Evolutionary conservation across 768 basidiomycete genomes (phyloP).

Genomic region (Lactarius akahatsu): DNA sequence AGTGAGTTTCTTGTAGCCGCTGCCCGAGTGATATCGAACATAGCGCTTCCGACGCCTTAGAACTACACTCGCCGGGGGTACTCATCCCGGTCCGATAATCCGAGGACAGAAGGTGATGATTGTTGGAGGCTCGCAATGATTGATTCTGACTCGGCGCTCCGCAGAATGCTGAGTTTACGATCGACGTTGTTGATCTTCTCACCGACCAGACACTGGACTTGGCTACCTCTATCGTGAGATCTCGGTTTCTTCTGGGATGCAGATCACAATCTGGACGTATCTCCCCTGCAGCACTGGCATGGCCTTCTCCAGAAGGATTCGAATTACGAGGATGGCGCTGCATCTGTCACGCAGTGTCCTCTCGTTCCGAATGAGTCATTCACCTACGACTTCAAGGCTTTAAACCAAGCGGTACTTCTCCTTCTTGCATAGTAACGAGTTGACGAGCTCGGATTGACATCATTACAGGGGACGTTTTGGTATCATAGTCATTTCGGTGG

Average conservation of each 20-base stretch:
- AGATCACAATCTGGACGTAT: background rate
- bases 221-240: slow-evolving; percentile 16
- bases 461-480: slow-evolving; percentile 36
- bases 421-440: background rate
- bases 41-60: background rate
- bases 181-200: slow-evolving; percentile 9
- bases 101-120: slow-evolving; percentile 15
- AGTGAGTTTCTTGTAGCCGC: slow-evolving; percentile 5
- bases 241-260: background rate
- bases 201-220: slow-evolving; percentile 10
- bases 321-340: slow-evolving; percentile 28
- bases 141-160: background rate
- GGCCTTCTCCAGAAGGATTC: slow-evolving; percentile 30
- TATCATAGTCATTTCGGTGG: slow-evolving; percentile 45
- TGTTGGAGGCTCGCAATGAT: no score
- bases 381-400: slow-evolving; percentile 40
- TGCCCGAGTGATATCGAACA: background rate
- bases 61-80: slow-evolving; percentile 8
- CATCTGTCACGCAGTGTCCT: slow-evolving; percentile 43
- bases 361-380: slow-evolving; percentile 42
- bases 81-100: slow-evolving; percentile 19
- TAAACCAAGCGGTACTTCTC: slow-evolving; percentile 36
- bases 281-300: slow-evolving; percentile 29
- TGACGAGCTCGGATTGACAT: background rate
- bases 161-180: slow-evolving; percentile 10